Evolutionary conservation across 2,329 filamentous ascomycete genomes (phyloP).

Genomic region (Ophiocordyceps camponoti-saundersi): DNA sequence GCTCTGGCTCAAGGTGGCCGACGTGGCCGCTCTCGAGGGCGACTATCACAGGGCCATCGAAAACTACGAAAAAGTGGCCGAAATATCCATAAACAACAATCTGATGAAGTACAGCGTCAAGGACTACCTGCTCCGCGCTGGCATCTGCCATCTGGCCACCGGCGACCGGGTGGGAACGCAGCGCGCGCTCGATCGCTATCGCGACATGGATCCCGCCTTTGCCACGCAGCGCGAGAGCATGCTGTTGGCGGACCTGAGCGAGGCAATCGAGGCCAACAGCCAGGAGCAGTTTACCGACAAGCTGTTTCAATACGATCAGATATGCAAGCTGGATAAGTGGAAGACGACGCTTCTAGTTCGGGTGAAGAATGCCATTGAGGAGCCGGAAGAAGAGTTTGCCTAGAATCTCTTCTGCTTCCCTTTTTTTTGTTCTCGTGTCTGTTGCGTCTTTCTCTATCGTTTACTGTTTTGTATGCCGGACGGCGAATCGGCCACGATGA

Average conservation of each 20-base stretch:
- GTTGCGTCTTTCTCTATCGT: no score
- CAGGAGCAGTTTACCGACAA: constrained; percentile 75
- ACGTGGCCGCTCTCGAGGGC: constrained; percentile 62
- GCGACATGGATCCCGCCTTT: constrained; percentile 65
- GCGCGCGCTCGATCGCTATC: constrained; percentile 67
- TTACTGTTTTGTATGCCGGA: neutral
- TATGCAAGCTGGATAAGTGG: constrained; percentile 93
- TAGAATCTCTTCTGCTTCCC: constrained; percentile 6
- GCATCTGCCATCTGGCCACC: constrained; percentile 67
- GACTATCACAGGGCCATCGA: constrained; percentile 76
- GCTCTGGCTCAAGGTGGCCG: constrained; percentile 80
- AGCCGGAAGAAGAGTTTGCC: constrained; percentile 25
- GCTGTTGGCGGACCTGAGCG: constrained; percentile 59
- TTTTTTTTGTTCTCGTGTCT: neutral
- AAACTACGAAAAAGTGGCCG: constrained; percentile 70
- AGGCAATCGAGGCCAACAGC: constrained; percentile 60
- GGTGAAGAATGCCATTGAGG: constrained; percentile 71
- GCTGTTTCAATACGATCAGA: constrained; percentile 75
- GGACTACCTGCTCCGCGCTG: constrained; percentile 88
- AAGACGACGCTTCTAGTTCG: constrained; percentile 75
- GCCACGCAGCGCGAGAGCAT: constrained; percentile 63
- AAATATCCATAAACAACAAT: constrained; percentile 68
- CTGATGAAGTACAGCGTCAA: constrained; percentile 90
- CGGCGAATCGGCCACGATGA: neutral
- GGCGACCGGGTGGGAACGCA: constrained; percentile 62